A percentile compares a stretch with the other conserved stretches of the same genome.
Evolutionary conservation across 2,329 filamentous ascomycete species (phyloP).

Genomic region (Colletotrichum cordylinicola): DNA sequence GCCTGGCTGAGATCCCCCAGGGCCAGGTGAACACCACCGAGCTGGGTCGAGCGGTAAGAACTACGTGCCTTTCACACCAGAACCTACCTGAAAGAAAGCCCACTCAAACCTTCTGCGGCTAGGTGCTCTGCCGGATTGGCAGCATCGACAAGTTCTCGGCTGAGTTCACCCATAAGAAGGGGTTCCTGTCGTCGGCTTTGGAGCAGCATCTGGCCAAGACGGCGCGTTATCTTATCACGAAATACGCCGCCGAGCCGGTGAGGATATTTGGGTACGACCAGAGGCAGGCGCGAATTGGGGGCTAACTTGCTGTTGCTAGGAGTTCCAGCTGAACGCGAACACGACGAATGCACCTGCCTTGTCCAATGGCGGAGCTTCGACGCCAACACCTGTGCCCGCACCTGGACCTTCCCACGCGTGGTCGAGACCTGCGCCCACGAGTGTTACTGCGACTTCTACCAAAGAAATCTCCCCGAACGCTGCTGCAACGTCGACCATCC

Average conservation of each 20-base stretch:
- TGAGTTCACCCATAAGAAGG: neutral
- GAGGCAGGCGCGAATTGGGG: neutral
- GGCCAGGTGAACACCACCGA: conserved; percentile 28
- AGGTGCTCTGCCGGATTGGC: neutral
- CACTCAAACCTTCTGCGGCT: neutral
- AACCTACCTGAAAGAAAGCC: conserved; percentile 20
- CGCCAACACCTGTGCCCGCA: neutral
- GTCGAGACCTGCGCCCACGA: neutral
- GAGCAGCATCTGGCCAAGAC: neutral
- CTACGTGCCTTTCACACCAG: conserved; percentile 11
- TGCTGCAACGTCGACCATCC: neutral
- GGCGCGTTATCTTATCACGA: neutral
- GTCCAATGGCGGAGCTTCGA: neutral
- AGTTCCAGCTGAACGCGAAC: neutral
- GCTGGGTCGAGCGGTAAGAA: conserved; percentile 35
- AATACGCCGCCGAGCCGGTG: neutral
- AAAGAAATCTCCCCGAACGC: neutral
- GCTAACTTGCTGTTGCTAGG: neutral
- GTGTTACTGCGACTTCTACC: neutral
- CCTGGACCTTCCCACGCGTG: neutral
- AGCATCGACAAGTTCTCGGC: neutral
- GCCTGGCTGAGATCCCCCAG: conserved; percentile 27
- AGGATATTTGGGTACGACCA: neutral
- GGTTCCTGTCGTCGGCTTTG: neutral
- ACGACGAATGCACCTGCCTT: neutral